Base-by-base conservation (phyloP, 2,329 filamentous ascomycete genomes). In the Penicillium brevicompactum region DNA sequence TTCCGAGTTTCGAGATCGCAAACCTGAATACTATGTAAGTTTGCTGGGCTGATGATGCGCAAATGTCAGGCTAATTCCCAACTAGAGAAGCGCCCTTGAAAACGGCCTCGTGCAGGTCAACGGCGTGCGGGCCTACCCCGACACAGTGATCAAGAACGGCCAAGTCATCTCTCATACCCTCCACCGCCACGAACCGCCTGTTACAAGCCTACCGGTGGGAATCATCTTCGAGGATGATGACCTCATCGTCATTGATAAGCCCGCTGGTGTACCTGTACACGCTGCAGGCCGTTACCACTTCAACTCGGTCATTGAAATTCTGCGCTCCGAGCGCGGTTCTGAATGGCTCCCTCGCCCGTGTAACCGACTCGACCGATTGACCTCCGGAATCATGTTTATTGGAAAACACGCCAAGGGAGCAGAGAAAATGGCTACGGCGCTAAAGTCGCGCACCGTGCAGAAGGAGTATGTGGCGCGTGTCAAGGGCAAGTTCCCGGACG, bases 361-460 rank as follows among this genome's bases (percentile, higher is more conserved):
- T 77, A 96, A 99, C 69, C 83, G 94, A n/a, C 84, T 99, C 27
- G 94, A 99, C 71, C 83, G 94, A 49, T 78, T 99, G 66, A 99
- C 94, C 0, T 96, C 91, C 65, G 94, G 94, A 46, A 90, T 99
- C 70, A 97, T 99, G 93, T 99, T 99, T 73, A 87, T 99, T 65
- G 94, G 89, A 27, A 99, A 99, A 76, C 87, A 90, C 60, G 82
- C 87, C 37, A 84, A 86, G 67, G 90, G 90, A 0, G 93, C 94
- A 0, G 91, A 93, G 61, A 80, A 81, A 31, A 82, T 99, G 63
- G 86, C 87, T 51, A 77, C 82, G 41, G 89, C 96, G 73, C 90
- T 99, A 55, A 84, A 86, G 62, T 84, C 83, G 5, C 84, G 94
- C 34, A 93, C 88, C 0, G 90, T 99, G 37, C 87, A 91, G 65